Conservation (phyloP, 306 rosid species). For the Quercus variabilis region DNA sequence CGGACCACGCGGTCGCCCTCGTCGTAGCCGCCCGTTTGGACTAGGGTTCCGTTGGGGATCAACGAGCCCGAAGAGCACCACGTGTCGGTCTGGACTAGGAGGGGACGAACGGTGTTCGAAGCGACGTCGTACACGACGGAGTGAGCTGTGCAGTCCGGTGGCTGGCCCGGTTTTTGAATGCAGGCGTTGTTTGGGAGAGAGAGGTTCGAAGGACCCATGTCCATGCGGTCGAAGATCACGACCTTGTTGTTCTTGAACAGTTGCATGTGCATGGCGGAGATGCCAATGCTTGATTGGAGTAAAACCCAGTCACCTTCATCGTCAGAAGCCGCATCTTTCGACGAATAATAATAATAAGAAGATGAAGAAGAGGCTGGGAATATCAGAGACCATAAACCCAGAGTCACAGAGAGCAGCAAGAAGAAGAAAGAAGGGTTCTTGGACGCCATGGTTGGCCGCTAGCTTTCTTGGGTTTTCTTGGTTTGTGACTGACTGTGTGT, state of each 20-base stretch:
- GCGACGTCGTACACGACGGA: conserved; percentile 58
- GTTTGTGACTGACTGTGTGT: no score
- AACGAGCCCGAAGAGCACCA: conserved; percentile 86
- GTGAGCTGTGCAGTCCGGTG: conserved; percentile 80
- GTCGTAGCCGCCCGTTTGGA: conserved; percentile 75
- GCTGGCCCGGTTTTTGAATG: conserved; percentile 16
- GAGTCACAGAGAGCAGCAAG: background rate
- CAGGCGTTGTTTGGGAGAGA: conserved; percentile 42
- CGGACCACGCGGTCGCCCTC: conserved; percentile 53
- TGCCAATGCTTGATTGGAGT: conserved; percentile 52
- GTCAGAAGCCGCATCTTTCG: background rate
- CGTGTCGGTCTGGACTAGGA: conserved; percentile 49
- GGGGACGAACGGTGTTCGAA: conserved; percentile 52
- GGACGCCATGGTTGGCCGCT: conserved; percentile 32
- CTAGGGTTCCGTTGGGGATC: conserved; percentile 39
- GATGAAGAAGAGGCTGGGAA: background rate
- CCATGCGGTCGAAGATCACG: conserved; percentile 64
- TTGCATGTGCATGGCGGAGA: conserved; percentile 97
- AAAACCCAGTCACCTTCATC: conserved; percentile 56
- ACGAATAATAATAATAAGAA: background rate
- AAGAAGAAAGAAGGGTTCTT: conserved; percentile 42
- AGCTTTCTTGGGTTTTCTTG: background rate
- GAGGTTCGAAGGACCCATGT: conserved; percentile 76
- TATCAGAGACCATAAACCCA: background rate
- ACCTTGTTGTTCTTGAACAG: conserved; percentile 61